Conservation (phyloP, 371 early-diverging fungal genomes). For the Mortierella sp. region DNA sequence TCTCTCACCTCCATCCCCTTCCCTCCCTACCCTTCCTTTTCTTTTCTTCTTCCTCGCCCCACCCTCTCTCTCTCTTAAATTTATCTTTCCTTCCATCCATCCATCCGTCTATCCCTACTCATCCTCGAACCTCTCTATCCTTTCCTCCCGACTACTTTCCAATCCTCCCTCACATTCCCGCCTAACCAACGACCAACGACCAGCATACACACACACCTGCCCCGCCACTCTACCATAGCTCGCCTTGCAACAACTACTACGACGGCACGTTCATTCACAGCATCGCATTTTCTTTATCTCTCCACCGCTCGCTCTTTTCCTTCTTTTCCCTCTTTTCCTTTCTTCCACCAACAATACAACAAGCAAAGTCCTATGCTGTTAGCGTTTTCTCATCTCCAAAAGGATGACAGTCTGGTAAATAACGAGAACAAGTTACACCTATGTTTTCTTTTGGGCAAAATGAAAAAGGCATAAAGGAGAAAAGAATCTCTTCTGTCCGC, state of each 20-base stretch:
- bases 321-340: not conserved
- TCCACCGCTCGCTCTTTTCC: not conserved
- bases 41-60: not conserved
- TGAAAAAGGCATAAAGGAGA: not conserved
- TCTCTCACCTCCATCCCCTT: constrained; percentile 1
- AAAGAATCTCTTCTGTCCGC: too few species aligned
- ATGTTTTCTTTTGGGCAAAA: not conserved
- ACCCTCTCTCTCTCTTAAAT: not conserved
- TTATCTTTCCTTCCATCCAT: not conserved
- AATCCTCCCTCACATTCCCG: not conserved
- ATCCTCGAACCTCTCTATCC: not conserved
- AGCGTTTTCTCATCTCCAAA: constrained; percentile 43
- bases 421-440: not conserved
- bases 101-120: not conserved
- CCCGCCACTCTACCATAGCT: not conserved
- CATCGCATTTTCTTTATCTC: not conserved
- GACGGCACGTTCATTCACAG: too few species aligned
- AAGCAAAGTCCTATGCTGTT: not conserved
- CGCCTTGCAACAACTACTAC: too few species aligned
- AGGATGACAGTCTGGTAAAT: constrained; percentile 53
- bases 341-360: not conserved
- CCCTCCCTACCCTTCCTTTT: not conserved
- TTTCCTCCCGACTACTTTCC: not conserved
- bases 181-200: constrained; percentile 4
- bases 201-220: not conserved